A percentile compares a stretch with the other conserved stretches of the same genome.
Conservation (phyloP, 1,284 basidiomycete species). For the Serendipita sp. region DNA sequence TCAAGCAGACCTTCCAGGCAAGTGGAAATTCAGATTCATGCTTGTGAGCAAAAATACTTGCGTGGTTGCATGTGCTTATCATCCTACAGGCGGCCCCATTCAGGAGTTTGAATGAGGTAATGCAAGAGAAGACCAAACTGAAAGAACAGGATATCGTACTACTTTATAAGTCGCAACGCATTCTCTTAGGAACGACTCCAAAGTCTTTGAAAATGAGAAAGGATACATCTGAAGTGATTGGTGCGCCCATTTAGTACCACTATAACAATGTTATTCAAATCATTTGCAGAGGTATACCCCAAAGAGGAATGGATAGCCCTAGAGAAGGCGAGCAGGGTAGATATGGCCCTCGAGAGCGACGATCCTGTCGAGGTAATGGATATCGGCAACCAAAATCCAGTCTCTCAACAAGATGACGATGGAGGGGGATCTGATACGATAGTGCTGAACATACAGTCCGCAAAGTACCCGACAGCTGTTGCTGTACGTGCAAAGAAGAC, state of each 20-base stretch:
- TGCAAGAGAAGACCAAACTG: background rate
- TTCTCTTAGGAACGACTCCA: background rate
- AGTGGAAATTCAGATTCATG: background rate
- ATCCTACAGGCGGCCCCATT: background rate
- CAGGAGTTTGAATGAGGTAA: background rate
- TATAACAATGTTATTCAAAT: background rate
- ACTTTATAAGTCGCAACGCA: background rate
- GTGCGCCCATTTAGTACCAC: background rate
- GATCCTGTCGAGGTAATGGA: background rate
- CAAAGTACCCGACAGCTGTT: background rate
- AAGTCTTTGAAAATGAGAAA: constrained; percentile 2
- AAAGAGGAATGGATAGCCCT: background rate
- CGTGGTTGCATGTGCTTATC: background rate
- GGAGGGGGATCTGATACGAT: background rate
- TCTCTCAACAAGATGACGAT: background rate
- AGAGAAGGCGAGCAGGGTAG: background rate
- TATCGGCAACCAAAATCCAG: background rate
- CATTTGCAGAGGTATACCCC: background rate
- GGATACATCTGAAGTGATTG: background rate
- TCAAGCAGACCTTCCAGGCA: background rate
- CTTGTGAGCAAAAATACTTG: background rate
- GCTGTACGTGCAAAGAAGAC: background rate
- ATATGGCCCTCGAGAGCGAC: background rate
- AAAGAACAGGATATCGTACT: background rate
- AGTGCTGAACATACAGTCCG: background rate